Conservation (phyloP, 306 rosid species). For the Lablab purpureus region DNA sequence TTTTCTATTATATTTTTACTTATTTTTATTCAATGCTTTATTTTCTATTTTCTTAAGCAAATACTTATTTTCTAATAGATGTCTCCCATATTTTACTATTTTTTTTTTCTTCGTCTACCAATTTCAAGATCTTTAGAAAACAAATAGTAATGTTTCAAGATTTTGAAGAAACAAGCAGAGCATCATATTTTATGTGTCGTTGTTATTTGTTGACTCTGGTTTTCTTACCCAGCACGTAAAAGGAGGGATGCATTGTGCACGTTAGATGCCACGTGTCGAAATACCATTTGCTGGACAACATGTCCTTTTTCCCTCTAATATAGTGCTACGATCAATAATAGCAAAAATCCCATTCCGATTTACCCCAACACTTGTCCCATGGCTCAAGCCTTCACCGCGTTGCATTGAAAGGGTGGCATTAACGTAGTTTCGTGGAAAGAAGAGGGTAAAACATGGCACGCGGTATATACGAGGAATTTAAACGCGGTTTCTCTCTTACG, state of each 20-base stretch:
- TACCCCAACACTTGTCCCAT: background rate
- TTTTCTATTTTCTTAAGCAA: no score
- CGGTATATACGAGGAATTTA: constrained; percentile 53
- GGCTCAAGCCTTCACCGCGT: background rate
- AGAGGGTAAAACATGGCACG: constrained; percentile 45
- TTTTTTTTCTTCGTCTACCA: background rate
- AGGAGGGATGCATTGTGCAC: background rate
- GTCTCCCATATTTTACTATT: no score
- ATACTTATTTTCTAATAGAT: no score
- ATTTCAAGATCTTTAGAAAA: background rate
- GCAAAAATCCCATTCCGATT: background rate
- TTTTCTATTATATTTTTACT: no score
- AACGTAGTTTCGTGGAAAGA: background rate
- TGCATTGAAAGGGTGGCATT: background rate
- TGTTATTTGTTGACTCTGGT: background rate
- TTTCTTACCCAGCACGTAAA: constrained; percentile 53
- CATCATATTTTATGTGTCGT: background rate
- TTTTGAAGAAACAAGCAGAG: background rate
- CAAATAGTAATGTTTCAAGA: background rate
- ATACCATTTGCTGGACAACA: constrained; percentile 37
- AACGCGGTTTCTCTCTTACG: constrained; percentile 50
- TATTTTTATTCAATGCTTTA: no score
- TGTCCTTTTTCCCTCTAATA: background rate
- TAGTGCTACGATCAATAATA: background rate
- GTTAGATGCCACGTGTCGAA: constrained; percentile 32